Percentiles rank a stretch among this genome's conserved stretches.
phyloP scores from a whole-genome alignment of 2,329 filamentous ascomycete species.

The Orbilia blumenaviensis region DNA sequence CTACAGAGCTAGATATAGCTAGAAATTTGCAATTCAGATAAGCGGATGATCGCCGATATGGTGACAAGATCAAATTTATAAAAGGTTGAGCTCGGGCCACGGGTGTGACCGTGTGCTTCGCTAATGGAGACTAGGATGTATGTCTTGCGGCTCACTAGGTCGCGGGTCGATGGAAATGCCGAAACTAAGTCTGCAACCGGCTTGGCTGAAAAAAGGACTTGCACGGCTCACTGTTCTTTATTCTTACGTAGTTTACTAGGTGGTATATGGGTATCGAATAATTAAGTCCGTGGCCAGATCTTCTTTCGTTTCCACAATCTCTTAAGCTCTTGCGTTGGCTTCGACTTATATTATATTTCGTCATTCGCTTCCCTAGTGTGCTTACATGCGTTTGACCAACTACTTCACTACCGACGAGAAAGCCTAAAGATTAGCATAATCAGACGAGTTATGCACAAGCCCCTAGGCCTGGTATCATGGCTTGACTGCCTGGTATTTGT shows the following conservation, averaged over 20 bases:
- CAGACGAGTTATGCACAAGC: slow-evolving; percentile 66
- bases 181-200: no score
- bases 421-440: background rate
- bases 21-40: no score
- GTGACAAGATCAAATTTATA: no score
- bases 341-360: background rate
- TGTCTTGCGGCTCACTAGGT: no score
- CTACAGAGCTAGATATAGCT: no score
- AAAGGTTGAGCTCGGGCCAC: no score
- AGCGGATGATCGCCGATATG: no score
- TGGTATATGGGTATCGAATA: background rate
- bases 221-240: background rate
- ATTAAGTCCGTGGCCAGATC: background rate
- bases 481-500: slow-evolving; percentile 79
- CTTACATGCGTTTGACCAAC: background rate
- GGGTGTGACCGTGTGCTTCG: no score
- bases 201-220: background rate
- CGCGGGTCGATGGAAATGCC: no score
- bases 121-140: no score
- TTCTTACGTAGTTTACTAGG: background rate
- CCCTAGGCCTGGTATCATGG: slow-evolving; percentile 77
- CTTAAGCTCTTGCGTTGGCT: no score
- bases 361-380: background rate
- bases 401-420: background rate
- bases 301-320: background rate